These are phyloP conservation scores for Aspergillus oerlinghausenensis DNA, from an alignment of 2,329 filamentous ascomycete species.

Conservation along the genomic window DNA sequence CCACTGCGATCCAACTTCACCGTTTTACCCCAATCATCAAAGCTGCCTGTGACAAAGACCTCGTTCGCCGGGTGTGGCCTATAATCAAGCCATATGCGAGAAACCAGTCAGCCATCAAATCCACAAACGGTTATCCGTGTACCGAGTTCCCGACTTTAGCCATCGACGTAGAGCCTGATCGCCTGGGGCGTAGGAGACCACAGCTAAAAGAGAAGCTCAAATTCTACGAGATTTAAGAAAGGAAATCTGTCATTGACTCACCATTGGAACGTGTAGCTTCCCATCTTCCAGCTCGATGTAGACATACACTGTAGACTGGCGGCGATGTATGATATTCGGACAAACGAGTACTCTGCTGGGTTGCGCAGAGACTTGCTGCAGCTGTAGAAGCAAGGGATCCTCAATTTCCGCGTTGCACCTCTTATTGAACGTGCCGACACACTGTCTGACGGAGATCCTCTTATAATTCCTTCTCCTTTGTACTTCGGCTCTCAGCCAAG, in stretches of 20 bases:
- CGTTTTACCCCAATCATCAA: slow-evolving; percentile 89
- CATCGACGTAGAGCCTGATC: background rate
- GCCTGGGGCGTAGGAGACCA: background rate
- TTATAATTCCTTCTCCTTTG: background rate
- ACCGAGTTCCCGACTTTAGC: slow-evolving; percentile 3
- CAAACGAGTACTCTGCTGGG: background rate
- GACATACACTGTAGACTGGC: background rate
- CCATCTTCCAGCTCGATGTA: slow-evolving; percentile 20
- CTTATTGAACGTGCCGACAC: background rate
- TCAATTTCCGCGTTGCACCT: background rate
- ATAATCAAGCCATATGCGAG: slow-evolving; percentile 20
- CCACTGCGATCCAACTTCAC: slow-evolving; percentile 75
- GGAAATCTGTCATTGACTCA: slow-evolving; percentile 18
- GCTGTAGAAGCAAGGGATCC: background rate
- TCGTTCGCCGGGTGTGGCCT: slow-evolving; percentile 82
- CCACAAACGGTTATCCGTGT: background rate
- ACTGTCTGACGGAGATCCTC: background rate
- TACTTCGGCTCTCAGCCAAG: background rate
- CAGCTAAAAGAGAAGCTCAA: background rate
- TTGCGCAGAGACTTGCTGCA: slow-evolving; percentile 1
- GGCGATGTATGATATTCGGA: background rate
- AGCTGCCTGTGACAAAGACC: slow-evolving; percentile 92
- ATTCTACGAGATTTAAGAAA: background rate
- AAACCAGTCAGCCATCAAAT: slow-evolving; percentile 25
- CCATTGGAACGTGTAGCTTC: slow-evolving; percentile 36